These are phyloP conservation scores for Candida smagusa DNA, from an alignment of 1,139 yeast genomes.

Conservation along the genomic window DNA sequence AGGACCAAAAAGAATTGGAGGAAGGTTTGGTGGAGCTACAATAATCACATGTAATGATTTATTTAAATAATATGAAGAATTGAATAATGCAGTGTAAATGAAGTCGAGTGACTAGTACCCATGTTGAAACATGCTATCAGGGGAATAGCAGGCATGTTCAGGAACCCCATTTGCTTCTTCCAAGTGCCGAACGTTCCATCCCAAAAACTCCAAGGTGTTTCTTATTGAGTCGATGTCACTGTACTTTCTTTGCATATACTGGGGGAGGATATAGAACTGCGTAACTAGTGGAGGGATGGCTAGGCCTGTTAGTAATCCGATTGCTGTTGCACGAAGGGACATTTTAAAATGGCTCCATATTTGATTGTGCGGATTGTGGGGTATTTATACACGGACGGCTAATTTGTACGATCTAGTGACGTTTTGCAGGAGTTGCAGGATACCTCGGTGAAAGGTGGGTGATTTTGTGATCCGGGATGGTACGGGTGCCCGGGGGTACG, in stretches of 20 bases:
- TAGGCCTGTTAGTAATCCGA: conserved; percentile 29
- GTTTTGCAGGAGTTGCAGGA: not conserved
- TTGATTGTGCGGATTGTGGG: conserved; percentile 1
- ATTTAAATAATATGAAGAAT: not conserved
- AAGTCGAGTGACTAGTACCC: too few species aligned
- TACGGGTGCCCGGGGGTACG: too few species aligned
- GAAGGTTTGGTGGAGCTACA: conserved; percentile 10
- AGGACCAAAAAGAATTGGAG: conserved; percentile 18
- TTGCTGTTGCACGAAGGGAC: conserved; percentile 7
- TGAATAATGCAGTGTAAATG: conserved; percentile 3
- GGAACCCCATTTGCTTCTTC: conserved; percentile 30
- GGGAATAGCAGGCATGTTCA: conserved; percentile 30
- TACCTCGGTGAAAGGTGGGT: not conserved
- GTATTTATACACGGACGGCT: conserved; percentile 1
- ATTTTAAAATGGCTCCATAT: not conserved
- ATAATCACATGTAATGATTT: not conserved
- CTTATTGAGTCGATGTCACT: conserved; percentile 33
- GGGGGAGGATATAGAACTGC: conserved; percentile 24
- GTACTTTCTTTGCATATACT: conserved; percentile 13
- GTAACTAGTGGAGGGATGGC: conserved; percentile 31
- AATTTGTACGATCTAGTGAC: not conserved
- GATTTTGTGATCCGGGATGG: not conserved
- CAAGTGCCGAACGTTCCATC: conserved; percentile 37
- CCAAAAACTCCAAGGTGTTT: conserved; percentile 33
- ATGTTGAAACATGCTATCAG: conserved; percentile 16